phyloP scores from a whole-genome alignment of 2,329 filamentous ascomycete species.

The Blastomyces emzantsi region DNA sequence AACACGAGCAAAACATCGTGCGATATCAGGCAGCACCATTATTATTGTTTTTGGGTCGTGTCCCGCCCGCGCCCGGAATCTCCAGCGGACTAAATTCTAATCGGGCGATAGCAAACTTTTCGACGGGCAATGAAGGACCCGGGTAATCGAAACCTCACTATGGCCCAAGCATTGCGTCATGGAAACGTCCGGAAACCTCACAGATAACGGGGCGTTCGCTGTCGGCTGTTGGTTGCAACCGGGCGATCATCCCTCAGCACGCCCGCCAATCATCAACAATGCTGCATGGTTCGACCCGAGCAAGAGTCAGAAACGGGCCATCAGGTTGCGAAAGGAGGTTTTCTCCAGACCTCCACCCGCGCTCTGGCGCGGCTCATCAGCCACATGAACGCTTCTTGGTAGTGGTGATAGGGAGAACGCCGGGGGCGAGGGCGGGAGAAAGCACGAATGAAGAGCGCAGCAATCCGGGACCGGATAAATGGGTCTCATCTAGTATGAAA shows the following conservation, averaged over 20 bases:
- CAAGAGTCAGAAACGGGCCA: neutral
- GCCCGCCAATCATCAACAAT: neutral
- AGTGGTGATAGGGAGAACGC: neutral
- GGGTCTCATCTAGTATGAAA: neutral
- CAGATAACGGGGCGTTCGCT: neutral
- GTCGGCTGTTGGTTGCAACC: neutral
- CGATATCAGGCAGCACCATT: neutral
- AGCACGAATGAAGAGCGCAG: neutral
- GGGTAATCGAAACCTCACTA: neutral
- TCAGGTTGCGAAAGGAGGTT: neutral
- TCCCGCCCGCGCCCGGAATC: neutral
- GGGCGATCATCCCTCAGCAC: neutral
- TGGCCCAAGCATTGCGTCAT: neutral
- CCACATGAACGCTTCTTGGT: neutral
- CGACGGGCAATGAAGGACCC: neutral
- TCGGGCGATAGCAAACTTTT: neutral
- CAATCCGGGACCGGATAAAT: neutral
- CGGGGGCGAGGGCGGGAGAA: neutral
- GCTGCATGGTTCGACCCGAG: neutral
- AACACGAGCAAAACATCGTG: neutral
- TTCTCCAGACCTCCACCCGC: neutral
- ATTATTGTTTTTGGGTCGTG: neutral
- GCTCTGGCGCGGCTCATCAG: neutral
- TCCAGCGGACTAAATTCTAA: too few relatives aligned
- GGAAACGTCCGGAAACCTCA: neutral